phyloP scores from a whole-genome alignment of 768 basidiomycete genomes.

The Inosperma sp. region DNA sequence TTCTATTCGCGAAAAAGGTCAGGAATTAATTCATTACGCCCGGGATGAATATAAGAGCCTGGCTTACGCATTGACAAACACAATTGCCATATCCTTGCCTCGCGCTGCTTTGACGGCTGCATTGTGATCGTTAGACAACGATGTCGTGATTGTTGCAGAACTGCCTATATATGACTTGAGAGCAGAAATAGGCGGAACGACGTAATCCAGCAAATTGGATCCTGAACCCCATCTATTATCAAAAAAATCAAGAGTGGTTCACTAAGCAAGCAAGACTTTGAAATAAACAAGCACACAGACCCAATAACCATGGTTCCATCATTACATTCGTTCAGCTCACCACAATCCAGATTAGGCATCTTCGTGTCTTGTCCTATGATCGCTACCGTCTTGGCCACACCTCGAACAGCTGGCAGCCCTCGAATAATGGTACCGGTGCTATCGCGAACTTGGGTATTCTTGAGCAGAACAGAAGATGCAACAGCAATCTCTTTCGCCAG shows the following conservation, averaged over 20 bases:
- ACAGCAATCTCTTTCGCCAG: slow-evolving; percentile 61
- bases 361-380: slow-evolving; percentile 57
- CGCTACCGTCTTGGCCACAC: slow-evolving; percentile 51
- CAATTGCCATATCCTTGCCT: slow-evolving; percentile 53
- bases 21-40: slow-evolving; percentile 31
- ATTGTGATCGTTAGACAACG: slow-evolving; percentile 40
- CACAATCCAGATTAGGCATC: slow-evolving; percentile 44
- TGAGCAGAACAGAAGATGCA: slow-evolving; percentile 62
- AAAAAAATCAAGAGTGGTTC: background rate
- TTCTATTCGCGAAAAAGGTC: slow-evolving; percentile 25
- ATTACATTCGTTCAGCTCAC: slow-evolving; percentile 49
- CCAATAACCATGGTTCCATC: slow-evolving; percentile 61
- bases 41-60: slow-evolving; percentile 4
- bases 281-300: slow-evolving; percentile 33
- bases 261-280: slow-evolving; percentile 1
- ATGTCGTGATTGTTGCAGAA: slow-evolving; percentile 38
- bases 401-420: slow-evolving; percentile 42
- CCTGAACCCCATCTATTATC: slow-evolving; percentile 45
- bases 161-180: slow-evolving; percentile 36
- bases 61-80: slow-evolving; percentile 54
- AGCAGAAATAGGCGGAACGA: slow-evolving; percentile 46
- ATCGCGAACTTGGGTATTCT: slow-evolving; percentile 48
- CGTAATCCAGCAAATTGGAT: slow-evolving; percentile 42
- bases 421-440: slow-evolving; percentile 34
- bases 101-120: slow-evolving; percentile 37